Conservation (phyloP, 805 yeast genomes). For the Cyberlindnera xylosilytica region DNA sequence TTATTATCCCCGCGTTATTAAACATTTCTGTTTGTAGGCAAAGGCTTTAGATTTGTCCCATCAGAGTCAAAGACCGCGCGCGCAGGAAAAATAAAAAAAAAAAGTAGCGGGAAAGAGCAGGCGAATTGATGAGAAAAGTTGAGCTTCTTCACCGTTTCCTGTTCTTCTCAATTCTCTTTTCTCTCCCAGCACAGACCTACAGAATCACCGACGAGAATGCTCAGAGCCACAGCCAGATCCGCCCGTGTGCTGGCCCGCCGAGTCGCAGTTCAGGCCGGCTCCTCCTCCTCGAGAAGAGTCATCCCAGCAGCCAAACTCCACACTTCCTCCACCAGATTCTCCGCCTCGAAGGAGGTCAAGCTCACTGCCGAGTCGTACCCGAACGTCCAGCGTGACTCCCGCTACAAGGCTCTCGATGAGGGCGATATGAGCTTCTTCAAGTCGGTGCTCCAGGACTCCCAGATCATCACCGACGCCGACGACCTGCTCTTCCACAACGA, state of each 20-base stretch:
- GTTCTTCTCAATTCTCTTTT: too few relatives aligned
- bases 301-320: conserved; percentile 5
- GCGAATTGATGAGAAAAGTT: too few relatives aligned
- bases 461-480: conserved; percentile 50
- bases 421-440: conserved; percentile 62
- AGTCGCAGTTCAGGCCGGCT: not conserved
- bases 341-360: conserved; percentile 28
- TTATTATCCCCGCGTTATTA: too few relatives aligned
- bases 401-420: conserved; percentile 49
- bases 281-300: not conserved
- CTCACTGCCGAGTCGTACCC: conserved; percentile 74
- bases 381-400: conserved; percentile 46
- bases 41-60: too few relatives aligned
- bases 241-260: conserved; percentile 5
- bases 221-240: conserved; percentile 9
- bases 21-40: too few relatives aligned
- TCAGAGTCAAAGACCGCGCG: too few relatives aligned
- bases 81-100: not conserved
- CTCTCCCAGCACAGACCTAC: too few relatives aligned
- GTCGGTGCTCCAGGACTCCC: conserved; percentile 49
- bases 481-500: conserved; percentile 74
- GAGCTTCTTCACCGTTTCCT: not conserved
- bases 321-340: conserved; percentile 3
- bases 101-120: not conserved
- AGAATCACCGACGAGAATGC: conserved; percentile 11